A percentile compares a stretch with the other conserved stretches of the same genome.
Evolutionary conservation across 2,329 filamentous ascomycete genomes (phyloP).

Genomic region (Curvularia lunata): DNA sequence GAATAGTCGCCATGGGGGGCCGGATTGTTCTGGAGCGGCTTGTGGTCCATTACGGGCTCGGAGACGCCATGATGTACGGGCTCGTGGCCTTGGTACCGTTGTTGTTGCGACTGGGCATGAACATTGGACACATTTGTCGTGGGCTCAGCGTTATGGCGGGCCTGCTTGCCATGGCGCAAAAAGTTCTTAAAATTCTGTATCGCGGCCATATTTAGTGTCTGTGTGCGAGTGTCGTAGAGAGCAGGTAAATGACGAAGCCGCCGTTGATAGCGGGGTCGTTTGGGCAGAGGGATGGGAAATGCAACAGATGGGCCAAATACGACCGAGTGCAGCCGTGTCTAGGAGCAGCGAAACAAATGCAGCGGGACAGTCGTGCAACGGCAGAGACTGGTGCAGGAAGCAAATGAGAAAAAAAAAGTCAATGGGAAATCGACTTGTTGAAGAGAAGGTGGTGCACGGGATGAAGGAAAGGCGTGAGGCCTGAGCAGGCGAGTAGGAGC

Average conservation of each 20-base stretch:
- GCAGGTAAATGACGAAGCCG: slow-evolving; percentile 23
- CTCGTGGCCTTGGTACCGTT: slow-evolving; percentile 58
- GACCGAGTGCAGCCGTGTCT: slow-evolving; percentile 27
- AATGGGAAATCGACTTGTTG: slow-evolving; percentile 25
- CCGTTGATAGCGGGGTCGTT: slow-evolving; percentile 26
- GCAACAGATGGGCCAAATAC: slow-evolving; percentile 10
- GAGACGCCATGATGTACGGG: slow-evolving; percentile 64
- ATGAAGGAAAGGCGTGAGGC: slow-evolving; percentile 19
- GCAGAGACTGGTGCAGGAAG: slow-evolving; percentile 17
- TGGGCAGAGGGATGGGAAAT: slow-evolving; percentile 21
- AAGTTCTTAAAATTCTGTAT: slow-evolving; percentile 99
- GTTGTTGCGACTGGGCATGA: slow-evolving; percentile 65
- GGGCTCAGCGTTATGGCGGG: slow-evolving; percentile 70
- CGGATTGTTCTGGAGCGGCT: slow-evolving; percentile 58
- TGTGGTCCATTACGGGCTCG: slow-evolving; percentile 64
- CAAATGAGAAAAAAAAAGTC: slow-evolving; percentile 15
- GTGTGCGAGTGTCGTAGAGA: slow-evolving; percentile 1
- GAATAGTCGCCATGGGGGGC: slow-evolving; percentile 65
- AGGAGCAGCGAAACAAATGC: slow-evolving; percentile 12
- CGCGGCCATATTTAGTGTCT: slow-evolving; percentile 61
- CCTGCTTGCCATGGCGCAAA: slow-evolving; percentile 97
- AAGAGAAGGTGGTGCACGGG: slow-evolving; percentile 33
- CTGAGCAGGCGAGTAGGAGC: slow-evolving; percentile 33
- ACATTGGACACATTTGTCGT: slow-evolving; percentile 69
- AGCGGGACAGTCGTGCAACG: slow-evolving; percentile 21